Evolutionary conservation across 352 stramenopile species (phyloP).

Genomic region (Aphanomyces astaci): DNA sequence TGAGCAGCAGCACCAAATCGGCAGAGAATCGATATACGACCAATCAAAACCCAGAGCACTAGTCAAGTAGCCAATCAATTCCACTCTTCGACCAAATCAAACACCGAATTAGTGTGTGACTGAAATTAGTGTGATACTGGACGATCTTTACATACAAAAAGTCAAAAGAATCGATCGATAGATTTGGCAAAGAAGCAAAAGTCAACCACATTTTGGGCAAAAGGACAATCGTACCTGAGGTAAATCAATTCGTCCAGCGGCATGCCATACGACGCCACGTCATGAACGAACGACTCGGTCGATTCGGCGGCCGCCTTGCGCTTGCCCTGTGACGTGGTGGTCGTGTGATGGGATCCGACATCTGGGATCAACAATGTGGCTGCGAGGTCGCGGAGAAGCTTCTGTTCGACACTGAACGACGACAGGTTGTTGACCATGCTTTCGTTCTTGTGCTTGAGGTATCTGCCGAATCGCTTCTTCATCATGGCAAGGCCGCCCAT

Average conservation of each 20-base stretch:
- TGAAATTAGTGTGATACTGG: no score
- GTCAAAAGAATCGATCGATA: no score
- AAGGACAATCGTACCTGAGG: background rate
- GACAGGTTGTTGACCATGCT: slow-evolving; percentile 34
- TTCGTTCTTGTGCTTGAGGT: slow-evolving; percentile 65
- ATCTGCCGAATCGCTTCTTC: slow-evolving; percentile 70
- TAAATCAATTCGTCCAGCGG: slow-evolving; percentile 44
- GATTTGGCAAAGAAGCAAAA: no score
- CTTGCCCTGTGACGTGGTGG: slow-evolving; percentile 13
- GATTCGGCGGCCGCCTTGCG: slow-evolving; percentile 24
- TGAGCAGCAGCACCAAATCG: no score
- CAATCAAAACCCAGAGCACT: no score
- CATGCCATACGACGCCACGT: slow-evolving; percentile 67
- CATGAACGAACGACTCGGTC: slow-evolving; percentile 16
- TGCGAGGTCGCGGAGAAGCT: slow-evolving; percentile 48
- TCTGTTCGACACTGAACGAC: slow-evolving; percentile 49
- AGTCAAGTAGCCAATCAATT: no score
- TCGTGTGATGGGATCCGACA: slow-evolving; percentile 34
- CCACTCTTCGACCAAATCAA: no score
- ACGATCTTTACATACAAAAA: no score
- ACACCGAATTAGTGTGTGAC: no score
- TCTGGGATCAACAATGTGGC: slow-evolving; percentile 40
- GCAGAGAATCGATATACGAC: no score
- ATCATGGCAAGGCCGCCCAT: slow-evolving; percentile 79
- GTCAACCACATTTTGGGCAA: no score